Conservation (phyloP, 2,329 filamentous ascomycete genomes). For the Aspergillus sp. region DNA sequence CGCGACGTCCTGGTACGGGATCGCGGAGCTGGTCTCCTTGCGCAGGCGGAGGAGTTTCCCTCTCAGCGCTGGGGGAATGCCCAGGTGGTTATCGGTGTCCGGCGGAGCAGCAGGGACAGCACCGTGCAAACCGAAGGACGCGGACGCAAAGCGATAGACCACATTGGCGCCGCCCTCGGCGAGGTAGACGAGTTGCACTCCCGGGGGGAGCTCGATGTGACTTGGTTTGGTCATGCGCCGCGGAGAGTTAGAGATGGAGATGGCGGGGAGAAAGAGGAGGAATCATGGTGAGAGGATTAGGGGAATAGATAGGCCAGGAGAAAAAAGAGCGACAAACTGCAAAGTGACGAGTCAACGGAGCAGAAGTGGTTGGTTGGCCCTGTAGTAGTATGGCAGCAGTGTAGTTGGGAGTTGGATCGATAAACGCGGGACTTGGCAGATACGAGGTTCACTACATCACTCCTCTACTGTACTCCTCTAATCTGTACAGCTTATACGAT, state of each 20-base stretch:
- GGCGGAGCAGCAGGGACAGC: constrained; percentile 8
- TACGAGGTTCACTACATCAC: no score
- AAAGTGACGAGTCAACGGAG: no score
- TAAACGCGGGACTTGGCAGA: no score
- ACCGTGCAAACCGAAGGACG: constrained; percentile 20
- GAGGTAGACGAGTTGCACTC: constrained; percentile 37
- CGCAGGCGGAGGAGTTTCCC: constrained; percentile 53
- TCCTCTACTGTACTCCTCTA: no score
- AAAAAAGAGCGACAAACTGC: no score
- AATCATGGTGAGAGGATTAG: neutral
- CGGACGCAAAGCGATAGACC: constrained; percentile 53
- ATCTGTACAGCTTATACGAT: no score
- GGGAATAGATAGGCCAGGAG: neutral
- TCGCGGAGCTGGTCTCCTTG: constrained; percentile 46
- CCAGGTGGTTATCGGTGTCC: constrained; percentile 10
- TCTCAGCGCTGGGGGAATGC: constrained; percentile 14
- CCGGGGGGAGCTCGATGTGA: constrained; percentile 25
- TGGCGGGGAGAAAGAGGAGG: neutral
- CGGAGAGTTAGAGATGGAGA: no score
- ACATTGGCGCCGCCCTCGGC: constrained; percentile 69
- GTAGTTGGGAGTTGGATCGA: no score
- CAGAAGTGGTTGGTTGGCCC: no score
- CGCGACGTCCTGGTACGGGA: constrained; percentile 41
- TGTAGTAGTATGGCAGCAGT: no score
- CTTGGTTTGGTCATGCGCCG: constrained; percentile 24